Percentiles rank a stretch among this genome's conserved stretches.
Evolutionary conservation across 2,329 filamentous ascomycete genomes (phyloP).

Genomic region (Paraconiothyrium sp.): DNA sequence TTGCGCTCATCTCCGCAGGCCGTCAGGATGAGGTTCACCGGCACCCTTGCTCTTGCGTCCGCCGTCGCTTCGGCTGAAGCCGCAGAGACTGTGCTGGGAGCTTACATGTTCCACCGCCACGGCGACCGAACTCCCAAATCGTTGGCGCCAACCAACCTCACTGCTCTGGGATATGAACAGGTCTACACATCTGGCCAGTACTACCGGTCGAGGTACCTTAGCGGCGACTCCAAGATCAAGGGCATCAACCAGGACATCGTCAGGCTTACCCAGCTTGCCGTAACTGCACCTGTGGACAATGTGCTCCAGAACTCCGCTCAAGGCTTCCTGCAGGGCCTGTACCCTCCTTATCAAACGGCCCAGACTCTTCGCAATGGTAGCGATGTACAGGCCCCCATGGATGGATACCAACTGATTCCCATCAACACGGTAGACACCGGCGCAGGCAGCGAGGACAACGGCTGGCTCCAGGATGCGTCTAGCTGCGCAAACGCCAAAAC

Average conservation of each 20-base stretch:
- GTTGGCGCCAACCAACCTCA: slow-evolving; percentile 75
- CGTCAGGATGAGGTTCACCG: slow-evolving; percentile 41
- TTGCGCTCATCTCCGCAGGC: not conserved
- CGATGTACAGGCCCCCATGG: slow-evolving; percentile 71
- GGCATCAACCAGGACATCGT: slow-evolving; percentile 74
- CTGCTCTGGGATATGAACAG: slow-evolving; percentile 80
- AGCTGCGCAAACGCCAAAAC: slow-evolving; percentile 64
- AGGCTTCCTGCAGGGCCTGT: slow-evolving; percentile 85
- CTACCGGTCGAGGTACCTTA: slow-evolving; percentile 81
- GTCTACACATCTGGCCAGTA: slow-evolving; percentile 76
- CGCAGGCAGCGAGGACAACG: slow-evolving; percentile 65
- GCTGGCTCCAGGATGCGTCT: slow-evolving; percentile 67
- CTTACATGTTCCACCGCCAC: slow-evolving; percentile 89
- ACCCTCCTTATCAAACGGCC: slow-evolving; percentile 72
- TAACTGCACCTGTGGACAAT: slow-evolving; percentile 76
- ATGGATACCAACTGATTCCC: slow-evolving; percentile 86
- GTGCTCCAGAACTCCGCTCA: slow-evolving; percentile 83
- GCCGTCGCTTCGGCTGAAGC: slow-evolving; percentile 40
- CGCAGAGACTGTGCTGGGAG: slow-evolving; percentile 77
- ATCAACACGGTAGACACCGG: slow-evolving; percentile 69
- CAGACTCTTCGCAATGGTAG: slow-evolving; percentile 77
- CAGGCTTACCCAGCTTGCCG: slow-evolving; percentile 73
- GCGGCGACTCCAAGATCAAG: slow-evolving; percentile 68
- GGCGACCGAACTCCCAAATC: slow-evolving; percentile 87
- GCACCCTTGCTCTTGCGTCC: slow-evolving; percentile 35